Evolutionary conservation across 1,139 yeast genomes (phyloP), one percentile per base, ranked within the genome.

Genomic region (Petasospora fabianii): DNA sequence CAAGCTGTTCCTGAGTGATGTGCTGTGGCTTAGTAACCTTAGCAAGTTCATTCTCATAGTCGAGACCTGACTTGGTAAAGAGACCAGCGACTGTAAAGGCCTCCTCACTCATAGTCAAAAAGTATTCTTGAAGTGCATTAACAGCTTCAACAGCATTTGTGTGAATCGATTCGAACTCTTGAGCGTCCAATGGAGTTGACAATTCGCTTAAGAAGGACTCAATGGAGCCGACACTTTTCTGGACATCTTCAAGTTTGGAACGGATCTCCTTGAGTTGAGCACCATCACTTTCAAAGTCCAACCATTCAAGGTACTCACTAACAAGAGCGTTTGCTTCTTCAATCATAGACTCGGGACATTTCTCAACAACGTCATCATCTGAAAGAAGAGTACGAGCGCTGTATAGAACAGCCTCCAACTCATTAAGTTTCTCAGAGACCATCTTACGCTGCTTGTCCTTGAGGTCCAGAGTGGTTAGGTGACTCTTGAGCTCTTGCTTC

Each of bases 201-300:
- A 63, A 48, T 14, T 66, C 55, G 5, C 52, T 50, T 20, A 66
- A 43, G 39, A 56, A 68, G 2, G 56, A 50, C 30, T 60, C 56
- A 16, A 70, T 54, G 32, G 56, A 60, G 13, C 45, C 48, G 27
- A 54, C 55, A 18, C 59, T 47, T 1, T 42, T 46, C 14, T 59
- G 51, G 10, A 71, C 50, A 8, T 55, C 58, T 2, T 55, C 54
- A 11, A 60, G 53, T 45, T 55, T 69, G 8, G 55, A 51, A 19
- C 61, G 58, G 27, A 67, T 53, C 34, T 58, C 55, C 41, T 65
- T 65, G 30, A 70, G 44, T 1, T 69, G 48, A 1, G 86, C 74
- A 22, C 66, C 68, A 41, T 78, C 84, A 39, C 86, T 74, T 17
- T 81, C 90, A 49, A 75, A 79, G 39, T 86, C 95, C 27, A 87